These are phyloP conservation scores for Aureobasidium sp. DNA, from an alignment of 2,329 filamentous ascomycete species.

Conservation along the genomic window DNA sequence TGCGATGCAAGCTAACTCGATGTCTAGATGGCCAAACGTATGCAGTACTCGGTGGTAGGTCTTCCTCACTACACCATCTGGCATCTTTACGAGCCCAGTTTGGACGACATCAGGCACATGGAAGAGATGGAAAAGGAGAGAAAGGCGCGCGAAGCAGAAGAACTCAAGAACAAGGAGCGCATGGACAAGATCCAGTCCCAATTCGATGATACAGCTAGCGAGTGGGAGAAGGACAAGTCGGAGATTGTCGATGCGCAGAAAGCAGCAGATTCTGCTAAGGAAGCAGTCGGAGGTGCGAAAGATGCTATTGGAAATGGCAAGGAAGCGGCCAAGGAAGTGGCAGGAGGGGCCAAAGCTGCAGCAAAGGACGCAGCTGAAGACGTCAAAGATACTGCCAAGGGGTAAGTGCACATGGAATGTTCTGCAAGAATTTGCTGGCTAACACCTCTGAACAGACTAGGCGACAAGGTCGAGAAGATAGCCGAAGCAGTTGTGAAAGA, in stretches of 20 bases:
- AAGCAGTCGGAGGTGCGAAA: conserved; percentile 23
- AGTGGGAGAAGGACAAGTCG: conserved; percentile 88
- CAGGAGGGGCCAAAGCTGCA: conserved; percentile 34
- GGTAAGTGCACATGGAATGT: background rate
- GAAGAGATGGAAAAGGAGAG: conserved; percentile 94
- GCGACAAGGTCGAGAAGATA: conserved; percentile 12
- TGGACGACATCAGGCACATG: conserved; percentile 96
- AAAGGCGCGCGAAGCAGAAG: conserved; percentile 69
- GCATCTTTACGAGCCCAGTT: conserved; percentile 98
- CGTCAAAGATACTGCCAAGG: conserved; percentile 21
- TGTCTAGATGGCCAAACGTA: conserved; percentile 83
- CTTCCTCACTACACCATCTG: conserved; percentile 97
- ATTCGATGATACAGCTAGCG: conserved; percentile 67
- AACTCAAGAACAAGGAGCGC: conserved; percentile 62
- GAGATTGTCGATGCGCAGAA: conserved; percentile 58
- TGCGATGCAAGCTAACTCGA: conserved; percentile 21
- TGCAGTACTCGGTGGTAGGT: conserved; percentile 91
- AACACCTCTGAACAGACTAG: background rate
- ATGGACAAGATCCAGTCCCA: conserved; percentile 71
- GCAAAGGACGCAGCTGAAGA: conserved; percentile 8
- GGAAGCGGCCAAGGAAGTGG: conserved; percentile 37
- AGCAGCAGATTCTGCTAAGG: conserved; percentile 29
- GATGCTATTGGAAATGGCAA: conserved; percentile 14
- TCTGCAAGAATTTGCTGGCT: background rate
- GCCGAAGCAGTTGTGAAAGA: conserved; percentile 10